Evolutionary conservation across 2,329 filamentous ascomycete genomes (phyloP).

Genomic region (Akanthomyces uredinophilus): DNA sequence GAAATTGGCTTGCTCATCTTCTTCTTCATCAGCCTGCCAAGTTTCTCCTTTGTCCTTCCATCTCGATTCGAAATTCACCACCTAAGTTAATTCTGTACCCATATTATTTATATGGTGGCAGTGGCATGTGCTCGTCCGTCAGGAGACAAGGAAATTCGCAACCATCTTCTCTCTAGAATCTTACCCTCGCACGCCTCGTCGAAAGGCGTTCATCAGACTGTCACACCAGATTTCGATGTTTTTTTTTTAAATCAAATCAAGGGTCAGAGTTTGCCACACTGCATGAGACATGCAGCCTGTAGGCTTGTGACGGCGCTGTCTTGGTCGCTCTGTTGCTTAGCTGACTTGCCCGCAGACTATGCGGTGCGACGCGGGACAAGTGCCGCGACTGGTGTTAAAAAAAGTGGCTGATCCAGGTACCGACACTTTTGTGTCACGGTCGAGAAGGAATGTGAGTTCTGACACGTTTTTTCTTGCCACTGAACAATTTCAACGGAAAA

Average conservation of each 20-base stretch:
- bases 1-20: background rate
- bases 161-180: too few relatives aligned
- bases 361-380: background rate
- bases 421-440: background rate
- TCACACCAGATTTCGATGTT: background rate
- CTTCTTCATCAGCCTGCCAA: background rate
- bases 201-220: background rate
- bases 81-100: too few relatives aligned
- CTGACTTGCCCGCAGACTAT: background rate
- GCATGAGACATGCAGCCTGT: conserved; percentile 6
- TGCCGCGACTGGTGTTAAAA: background rate
- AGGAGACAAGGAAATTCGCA: background rate
- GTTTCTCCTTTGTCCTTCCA: background rate
- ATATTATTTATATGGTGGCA: background rate
- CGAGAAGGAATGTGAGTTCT: background rate
- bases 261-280: conserved; percentile 3
- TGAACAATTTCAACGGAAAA: background rate
- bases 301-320: background rate
- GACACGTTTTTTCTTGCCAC: background rate
- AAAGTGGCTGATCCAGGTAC: background rate
- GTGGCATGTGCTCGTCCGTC: background rate
- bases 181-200: background rate
- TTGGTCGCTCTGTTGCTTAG: background rate
- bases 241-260: background rate
- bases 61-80: background rate